A percentile compares a stretch with the other conserved stretches of the same genome.
Conservation (phyloP, 495 filamentous ascomycete genomes). For the Aspergillus diversus region DNA sequence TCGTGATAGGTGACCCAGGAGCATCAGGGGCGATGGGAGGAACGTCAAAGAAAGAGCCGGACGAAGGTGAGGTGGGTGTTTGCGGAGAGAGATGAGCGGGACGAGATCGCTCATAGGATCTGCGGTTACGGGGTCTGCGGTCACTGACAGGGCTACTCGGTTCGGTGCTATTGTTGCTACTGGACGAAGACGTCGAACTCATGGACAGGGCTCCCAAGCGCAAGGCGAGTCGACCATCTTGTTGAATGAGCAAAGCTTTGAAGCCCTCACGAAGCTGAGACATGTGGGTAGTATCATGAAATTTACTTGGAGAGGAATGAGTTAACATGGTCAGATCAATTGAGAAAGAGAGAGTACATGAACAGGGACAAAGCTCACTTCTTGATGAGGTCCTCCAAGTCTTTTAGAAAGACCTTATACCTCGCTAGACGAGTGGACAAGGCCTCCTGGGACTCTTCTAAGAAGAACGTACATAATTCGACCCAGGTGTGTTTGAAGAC, state of each 20-base stretch:
- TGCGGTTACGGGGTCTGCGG: conserved; percentile 35
- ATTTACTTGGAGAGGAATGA: conserved; percentile 29
- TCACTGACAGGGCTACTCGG: conserved; percentile 36
- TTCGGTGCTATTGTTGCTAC: conserved; percentile 34
- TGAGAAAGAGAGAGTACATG: background rate
- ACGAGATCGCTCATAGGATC: conserved; percentile 46
- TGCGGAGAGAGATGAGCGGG: conserved; percentile 36
- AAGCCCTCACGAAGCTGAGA: conserved; percentile 39
- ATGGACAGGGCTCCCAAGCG: conserved; percentile 43
- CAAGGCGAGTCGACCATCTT: conserved; percentile 41
- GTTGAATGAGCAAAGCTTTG: conserved; percentile 39
- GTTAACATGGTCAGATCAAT: background rate
- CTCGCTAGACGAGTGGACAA: conserved; percentile 55
- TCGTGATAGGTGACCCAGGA: conserved; percentile 47
- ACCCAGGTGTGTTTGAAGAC: conserved; percentile 57
- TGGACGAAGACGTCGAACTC: conserved; percentile 33
- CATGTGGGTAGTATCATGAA: conserved; percentile 33
- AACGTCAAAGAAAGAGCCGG: conserved; percentile 38
- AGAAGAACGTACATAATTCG: conserved; percentile 52
- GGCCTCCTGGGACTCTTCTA: conserved; percentile 51
- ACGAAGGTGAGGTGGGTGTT: conserved; percentile 39
- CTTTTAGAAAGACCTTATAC: conserved; percentile 56
- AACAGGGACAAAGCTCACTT: conserved; percentile 40
- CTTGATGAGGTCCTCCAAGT: conserved; percentile 50
- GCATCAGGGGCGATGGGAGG: conserved; percentile 45